A percentile compares a stretch with the other conserved stretches of the same genome.
Evolutionary conservation across 257 asterid genomes (phyloP).

Genomic region (Datura wrightii): DNA sequence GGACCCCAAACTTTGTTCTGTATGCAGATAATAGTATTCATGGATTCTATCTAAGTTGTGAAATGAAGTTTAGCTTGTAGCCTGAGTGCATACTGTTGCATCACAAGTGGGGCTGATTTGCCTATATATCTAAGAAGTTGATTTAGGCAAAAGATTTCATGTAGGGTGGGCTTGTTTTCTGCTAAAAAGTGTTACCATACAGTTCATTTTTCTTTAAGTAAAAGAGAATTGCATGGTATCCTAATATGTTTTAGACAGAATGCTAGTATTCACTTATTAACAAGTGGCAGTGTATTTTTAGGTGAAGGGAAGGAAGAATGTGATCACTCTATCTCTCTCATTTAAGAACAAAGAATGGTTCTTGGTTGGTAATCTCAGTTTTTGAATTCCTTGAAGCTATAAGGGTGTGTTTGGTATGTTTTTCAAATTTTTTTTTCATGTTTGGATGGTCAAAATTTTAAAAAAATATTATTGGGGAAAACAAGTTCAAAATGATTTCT

Average conservation of each 20-base stretch:
- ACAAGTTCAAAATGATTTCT: too few species aligned
- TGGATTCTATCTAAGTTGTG: neutral
- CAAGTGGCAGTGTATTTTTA: neutral
- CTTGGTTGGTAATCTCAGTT: neutral
- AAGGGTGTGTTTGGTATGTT: too few species aligned
- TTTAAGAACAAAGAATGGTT: neutral
- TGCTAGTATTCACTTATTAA: neutral
- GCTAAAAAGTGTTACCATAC: neutral
- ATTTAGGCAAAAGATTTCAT: neutral
- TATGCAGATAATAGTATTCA: constrained; percentile 17
- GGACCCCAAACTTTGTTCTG: neutral
- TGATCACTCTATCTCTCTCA: neutral
- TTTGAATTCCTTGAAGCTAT: too few species aligned
- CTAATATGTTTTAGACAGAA: neutral
- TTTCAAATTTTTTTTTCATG: too few species aligned
- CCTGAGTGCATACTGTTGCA: neutral
- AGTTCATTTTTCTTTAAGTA: neutral
- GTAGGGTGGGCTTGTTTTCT: constrained; percentile 16
- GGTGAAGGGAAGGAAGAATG: neutral
- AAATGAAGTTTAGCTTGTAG: constrained; percentile 25
- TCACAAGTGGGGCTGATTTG: neutral
- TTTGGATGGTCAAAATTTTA: too few species aligned
- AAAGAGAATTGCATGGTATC: constrained; percentile 14
- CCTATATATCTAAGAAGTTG: neutral
- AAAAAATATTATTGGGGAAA: neutral